These are phyloP conservation scores for Colletotrichum orbiculare DNA, from an alignment of 2,329 filamentous ascomycete genomes.

Conservation along the genomic window DNA sequence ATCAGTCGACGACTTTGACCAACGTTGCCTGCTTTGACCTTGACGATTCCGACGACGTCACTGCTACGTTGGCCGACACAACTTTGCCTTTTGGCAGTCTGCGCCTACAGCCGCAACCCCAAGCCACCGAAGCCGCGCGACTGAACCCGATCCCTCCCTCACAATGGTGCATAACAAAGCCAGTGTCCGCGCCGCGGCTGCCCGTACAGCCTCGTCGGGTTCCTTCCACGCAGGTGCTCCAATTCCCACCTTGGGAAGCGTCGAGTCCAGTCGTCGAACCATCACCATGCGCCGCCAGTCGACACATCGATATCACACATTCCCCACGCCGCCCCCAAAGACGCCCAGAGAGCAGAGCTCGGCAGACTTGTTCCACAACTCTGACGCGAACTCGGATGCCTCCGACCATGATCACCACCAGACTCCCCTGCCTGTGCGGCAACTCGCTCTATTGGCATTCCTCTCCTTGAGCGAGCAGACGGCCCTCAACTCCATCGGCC, in stretches of 20 bases:
- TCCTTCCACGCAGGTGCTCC: constrained; percentile 65
- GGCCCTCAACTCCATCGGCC: constrained; percentile 94
- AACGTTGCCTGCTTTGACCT: not conserved
- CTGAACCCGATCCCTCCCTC: constrained; percentile 1
- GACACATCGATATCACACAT: constrained; percentile 80
- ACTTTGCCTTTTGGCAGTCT: not conserved
- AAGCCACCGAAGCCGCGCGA: constrained; percentile 12
- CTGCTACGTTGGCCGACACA: constrained; percentile 3
- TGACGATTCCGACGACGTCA: constrained; percentile 26
- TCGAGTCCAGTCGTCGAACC: constrained; percentile 37
- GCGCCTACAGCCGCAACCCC: not conserved
- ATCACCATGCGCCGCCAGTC: constrained; percentile 50
- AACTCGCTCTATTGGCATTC: constrained; percentile 86
- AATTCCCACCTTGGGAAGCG: constrained; percentile 50
- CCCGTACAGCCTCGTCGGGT: constrained; percentile 49
- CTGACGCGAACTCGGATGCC: constrained; percentile 41
- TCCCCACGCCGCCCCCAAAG: constrained; percentile 79
- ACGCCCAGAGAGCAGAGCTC: constrained; percentile 65
- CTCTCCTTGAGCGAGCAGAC: constrained; percentile 95
- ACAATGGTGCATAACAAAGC: constrained; percentile 28
- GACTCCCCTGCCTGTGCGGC: constrained; percentile 83
- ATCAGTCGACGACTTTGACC: constrained; percentile 13
- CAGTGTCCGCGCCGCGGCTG: constrained; percentile 19
- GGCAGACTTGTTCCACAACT: constrained; percentile 41
- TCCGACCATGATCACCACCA: constrained; percentile 57